A percentile compares a stretch with the other conserved stretches of the same genome.
Evolutionary conservation across 805 yeast genomes (phyloP).

Genomic region (Peterozyma toletana): DNA sequence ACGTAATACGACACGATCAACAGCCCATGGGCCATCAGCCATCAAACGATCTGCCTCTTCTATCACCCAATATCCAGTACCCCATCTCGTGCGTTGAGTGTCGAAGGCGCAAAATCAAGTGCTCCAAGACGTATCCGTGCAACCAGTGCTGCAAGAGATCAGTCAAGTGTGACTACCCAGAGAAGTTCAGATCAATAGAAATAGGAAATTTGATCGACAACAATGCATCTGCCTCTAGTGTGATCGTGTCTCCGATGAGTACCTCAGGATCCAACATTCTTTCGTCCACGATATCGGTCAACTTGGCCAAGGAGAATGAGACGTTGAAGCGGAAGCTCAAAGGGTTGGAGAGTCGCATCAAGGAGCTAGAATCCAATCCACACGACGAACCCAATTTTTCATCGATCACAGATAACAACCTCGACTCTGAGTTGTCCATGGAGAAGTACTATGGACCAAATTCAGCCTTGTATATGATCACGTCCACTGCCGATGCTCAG

Average conservation of each 20-base stretch:
- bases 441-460: constrained; percentile 45
- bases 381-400: constrained; percentile 12
- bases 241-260: constrained; percentile 6
- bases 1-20: too few species aligned
- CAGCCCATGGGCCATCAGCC: too few species aligned
- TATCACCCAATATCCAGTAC: background rate
- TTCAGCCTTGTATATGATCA: constrained; percentile 40
- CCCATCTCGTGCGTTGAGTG: constrained; percentile 27
- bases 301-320: constrained; percentile 19
- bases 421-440: constrained; percentile 25
- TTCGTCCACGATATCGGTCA: constrained; percentile 9
- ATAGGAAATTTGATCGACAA: constrained; percentile 14
- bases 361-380: constrained; percentile 1
- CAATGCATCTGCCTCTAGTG: background rate
- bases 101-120: constrained; percentile 24
- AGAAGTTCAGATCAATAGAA: constrained; percentile 37
- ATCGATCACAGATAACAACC: constrained; percentile 10
- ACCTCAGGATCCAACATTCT: constrained; percentile 9
- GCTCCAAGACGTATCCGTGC: constrained; percentile 29
- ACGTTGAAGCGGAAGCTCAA: constrained; percentile 17
- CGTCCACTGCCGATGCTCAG: constrained; percentile 21
- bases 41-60: too few species aligned
- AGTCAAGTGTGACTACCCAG: constrained; percentile 36
- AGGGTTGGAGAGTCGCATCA: constrained; percentile 14
- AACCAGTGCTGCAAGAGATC: constrained; percentile 30